Evolutionary conservation across 2,329 filamentous ascomycete species (phyloP).

Genomic region (Cladophialophora yegresii): DNA sequence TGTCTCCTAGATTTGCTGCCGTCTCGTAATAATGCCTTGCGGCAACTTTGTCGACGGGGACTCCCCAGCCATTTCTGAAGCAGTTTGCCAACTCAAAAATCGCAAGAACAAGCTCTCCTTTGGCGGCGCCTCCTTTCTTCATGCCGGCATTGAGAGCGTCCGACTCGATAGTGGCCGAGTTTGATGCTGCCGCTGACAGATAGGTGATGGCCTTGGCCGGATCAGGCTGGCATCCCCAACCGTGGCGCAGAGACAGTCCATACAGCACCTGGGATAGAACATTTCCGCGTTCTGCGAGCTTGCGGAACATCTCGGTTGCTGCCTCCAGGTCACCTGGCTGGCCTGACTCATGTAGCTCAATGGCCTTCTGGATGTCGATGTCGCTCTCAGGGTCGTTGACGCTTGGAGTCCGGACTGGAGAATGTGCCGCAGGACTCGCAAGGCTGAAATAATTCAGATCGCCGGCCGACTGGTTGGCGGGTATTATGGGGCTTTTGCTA

Average conservation of each 20-base stretch:
- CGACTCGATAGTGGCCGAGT: constrained; percentile 83
- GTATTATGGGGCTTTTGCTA: constrained; percentile 27
- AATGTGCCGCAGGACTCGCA: constrained; percentile 9
- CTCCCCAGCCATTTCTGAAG: constrained; percentile 94
- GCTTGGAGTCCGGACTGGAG: constrained; percentile 31
- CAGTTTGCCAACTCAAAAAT: constrained; percentile 80
- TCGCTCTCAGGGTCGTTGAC: constrained; percentile 39
- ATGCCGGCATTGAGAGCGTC: constrained; percentile 82
- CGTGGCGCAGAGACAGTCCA: constrained; percentile 75
- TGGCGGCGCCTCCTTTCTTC: constrained; percentile 90
- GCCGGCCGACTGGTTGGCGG: constrained; percentile 6
- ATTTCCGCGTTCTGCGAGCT: constrained; percentile 82
- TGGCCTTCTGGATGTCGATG: constrained; percentile 88
- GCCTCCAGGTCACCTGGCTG: constrained; percentile 75
- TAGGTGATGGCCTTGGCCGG: constrained; percentile 75
- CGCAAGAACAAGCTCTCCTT: constrained; percentile 92
- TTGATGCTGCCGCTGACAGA: constrained; percentile 83
- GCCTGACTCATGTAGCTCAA: constrained; percentile 85
- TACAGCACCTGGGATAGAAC: constrained; percentile 94
- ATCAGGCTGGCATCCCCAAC: constrained; percentile 82
- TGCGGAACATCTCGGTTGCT: constrained; percentile 83
- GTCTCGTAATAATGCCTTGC: constrained; percentile 95
- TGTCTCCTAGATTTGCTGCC: constrained; percentile 92
- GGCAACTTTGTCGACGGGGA: constrained; percentile 79
- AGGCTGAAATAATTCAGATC: constrained; percentile 20